Base-by-base conservation (phyloP, 1,139 yeast species). In the Hyphopichia wangnamkhiaoensis region DNA sequence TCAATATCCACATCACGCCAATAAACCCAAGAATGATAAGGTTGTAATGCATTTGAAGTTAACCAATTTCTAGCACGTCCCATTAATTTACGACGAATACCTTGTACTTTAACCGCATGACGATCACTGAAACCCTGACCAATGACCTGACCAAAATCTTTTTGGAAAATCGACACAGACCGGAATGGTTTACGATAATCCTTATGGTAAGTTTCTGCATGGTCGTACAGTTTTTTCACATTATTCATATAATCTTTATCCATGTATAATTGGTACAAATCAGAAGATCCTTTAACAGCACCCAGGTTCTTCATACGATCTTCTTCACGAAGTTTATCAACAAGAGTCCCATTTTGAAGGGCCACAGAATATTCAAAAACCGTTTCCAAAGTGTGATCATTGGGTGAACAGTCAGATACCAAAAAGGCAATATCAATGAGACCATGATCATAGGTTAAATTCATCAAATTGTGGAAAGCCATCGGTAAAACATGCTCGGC, bases 1-100 rank as follows among this genome's bases (percentile, higher is more conserved):
- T 87, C 95, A 40, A 89, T 83, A 58, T 89, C 96, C 2, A 82
- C 96, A 59, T 89, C 96, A 62, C 96, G 74, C 96, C 96, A 89
- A 58, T 87, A 85, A 10, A 89, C 95, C 96, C 96, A 89, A 2
- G 94, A 83, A 61, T 89, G 96, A 54, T 87, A 84, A 1, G 95
- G 90, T 53, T 82, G 78, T 45, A 89, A 66, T 1, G 95, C 90
- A 33, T 80, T 76, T 1, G 88, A 74, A 3, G 91, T 78, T 37
- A 89, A 68, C 94, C 95, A 89, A 60, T 89, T 89, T 59, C 96
- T 74, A 3, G 96, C 96, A 43, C 94, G 71, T 2, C 95, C 96
- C 96, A 89, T 87, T 46, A 87, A 65, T 57, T 86, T 88, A 46
- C 96, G 71, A 53, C 96, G 76, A 29, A 87, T 84, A 13, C 95